These are phyloP conservation scores for Opeltia flavorubescens DNA, from an alignment of 495 filamentous ascomycete genomes.

Conservation along the genomic window DNA sequence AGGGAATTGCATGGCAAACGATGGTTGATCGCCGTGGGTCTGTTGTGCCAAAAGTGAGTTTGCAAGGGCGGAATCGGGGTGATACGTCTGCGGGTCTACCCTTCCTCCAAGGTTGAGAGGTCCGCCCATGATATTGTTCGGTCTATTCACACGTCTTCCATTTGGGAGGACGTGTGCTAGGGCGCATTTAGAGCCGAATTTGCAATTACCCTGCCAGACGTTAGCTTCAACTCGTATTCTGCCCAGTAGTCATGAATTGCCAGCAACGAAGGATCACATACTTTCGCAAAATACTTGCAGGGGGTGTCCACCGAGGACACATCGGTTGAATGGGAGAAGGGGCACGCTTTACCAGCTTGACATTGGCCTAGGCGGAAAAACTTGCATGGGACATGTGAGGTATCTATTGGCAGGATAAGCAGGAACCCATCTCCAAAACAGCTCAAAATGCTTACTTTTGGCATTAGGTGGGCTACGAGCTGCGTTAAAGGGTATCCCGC, in stretches of 20 bases:
- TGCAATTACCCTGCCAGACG: conserved; percentile 76
- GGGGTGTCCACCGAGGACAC: conserved; percentile 63
- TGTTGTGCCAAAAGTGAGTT: conserved; percentile 71
- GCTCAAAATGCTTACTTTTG: conserved; percentile 47
- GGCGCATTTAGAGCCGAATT: conserved; percentile 95
- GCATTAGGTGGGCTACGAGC: conserved; percentile 70
- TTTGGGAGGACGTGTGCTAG: conserved; percentile 90
- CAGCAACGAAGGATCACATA: conserved; percentile 25
- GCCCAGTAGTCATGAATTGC: background rate
- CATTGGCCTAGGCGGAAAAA: conserved; percentile 95
- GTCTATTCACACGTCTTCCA: conserved; percentile 73
- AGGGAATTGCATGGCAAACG: conserved; percentile 19
- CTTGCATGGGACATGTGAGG: conserved; percentile 96
- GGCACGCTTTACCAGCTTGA: conserved; percentile 90
- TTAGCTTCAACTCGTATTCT: conserved; percentile 3
- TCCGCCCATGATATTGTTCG: conserved; percentile 31
- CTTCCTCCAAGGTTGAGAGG: conserved; percentile 57
- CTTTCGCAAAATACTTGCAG: conserved; percentile 98
- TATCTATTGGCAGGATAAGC: conserved; percentile 43
- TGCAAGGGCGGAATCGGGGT: conserved; percentile 61
- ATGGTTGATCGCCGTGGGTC: conserved; percentile 32
- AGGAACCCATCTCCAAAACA: conserved; percentile 8
- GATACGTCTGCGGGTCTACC: conserved; percentile 52
- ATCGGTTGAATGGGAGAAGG: conserved; percentile 85
- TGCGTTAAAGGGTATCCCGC: conserved; percentile 43